Evolutionary conservation across 1,139 yeast genomes (phyloP).

Genomic region (Tardiomyces blankii): DNA sequence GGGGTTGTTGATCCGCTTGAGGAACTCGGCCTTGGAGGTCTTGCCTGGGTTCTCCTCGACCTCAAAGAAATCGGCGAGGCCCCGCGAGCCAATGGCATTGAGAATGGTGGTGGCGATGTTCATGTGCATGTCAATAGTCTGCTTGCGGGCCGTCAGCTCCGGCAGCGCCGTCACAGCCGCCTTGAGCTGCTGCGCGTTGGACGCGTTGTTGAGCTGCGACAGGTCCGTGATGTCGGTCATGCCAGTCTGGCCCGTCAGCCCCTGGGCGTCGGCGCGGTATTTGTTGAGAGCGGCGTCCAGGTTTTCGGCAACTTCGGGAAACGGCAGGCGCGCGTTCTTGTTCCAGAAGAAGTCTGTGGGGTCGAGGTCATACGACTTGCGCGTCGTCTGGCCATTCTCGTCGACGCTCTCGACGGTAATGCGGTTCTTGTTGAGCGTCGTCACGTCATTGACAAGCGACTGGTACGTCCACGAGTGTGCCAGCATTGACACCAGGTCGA

Average conservation of each 20-base stretch:
- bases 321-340: constrained; percentile 74
- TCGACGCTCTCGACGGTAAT: constrained; percentile 42
- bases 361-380: constrained; percentile 70
- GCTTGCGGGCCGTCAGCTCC: constrained; percentile 78
- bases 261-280: constrained; percentile 81
- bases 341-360: constrained; percentile 91
- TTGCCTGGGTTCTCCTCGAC: constrained; percentile 57
- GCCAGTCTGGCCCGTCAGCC: constrained; percentile 72
- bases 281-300: constrained; percentile 73
- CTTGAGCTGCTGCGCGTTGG: constrained; percentile 55
- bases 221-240: constrained; percentile 54
- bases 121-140: constrained; percentile 93
- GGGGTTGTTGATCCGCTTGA: constrained; percentile 30
- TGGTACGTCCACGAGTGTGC: constrained; percentile 97
- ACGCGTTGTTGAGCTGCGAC: constrained; percentile 36
- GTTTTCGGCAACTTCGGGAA: constrained; percentile 96
- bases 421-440: constrained; percentile 68
- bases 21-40: constrained; percentile 35
- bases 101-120: constrained; percentile 79
- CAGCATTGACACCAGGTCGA: constrained; percentile 88
- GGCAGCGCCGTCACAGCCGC: constrained; percentile 90
- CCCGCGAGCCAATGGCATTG: constrained; percentile 73
- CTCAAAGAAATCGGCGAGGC: constrained; percentile 83
- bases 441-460: constrained; percentile 90
- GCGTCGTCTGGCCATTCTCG: constrained; percentile 27